Evolutionary conservation across 2,329 filamentous ascomycete genomes (phyloP).

Genomic region (Colletotrichum sidae): DNA sequence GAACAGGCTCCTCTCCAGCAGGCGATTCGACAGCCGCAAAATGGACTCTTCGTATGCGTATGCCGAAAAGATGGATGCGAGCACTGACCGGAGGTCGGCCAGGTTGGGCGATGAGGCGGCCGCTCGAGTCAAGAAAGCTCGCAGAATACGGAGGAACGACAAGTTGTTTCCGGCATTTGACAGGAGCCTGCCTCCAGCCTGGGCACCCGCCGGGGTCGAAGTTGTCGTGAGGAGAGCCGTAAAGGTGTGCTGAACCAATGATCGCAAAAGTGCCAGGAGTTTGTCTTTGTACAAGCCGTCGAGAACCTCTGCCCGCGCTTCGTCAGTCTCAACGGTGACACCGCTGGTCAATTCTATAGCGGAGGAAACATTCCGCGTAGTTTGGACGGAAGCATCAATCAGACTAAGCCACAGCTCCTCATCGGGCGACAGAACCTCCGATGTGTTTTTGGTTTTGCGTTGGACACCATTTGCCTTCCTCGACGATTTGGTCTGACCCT

Average conservation of each 20-base stretch:
- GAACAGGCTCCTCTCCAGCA: slow-evolving; percentile 91
- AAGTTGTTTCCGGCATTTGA: slow-evolving; percentile 65
- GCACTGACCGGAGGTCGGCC: slow-evolving; percentile 85
- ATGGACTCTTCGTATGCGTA: slow-evolving; percentile 97
- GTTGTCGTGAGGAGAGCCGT: slow-evolving; percentile 85
- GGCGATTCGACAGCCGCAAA: slow-evolving; percentile 83
- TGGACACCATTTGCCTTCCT: slow-evolving; percentile 56
- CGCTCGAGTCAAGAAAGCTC: slow-evolving; percentile 87
- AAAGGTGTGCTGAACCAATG: slow-evolving; percentile 89
- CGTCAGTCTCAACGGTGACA: slow-evolving; percentile 38
- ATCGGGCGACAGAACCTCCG: slow-evolving; percentile 61
- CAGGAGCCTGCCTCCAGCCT: slow-evolving; percentile 48
- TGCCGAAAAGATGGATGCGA: slow-evolving; percentile 91
- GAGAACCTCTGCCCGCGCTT: slow-evolving; percentile 39
- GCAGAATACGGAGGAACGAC: slow-evolving; percentile 88
- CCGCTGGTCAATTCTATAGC: slow-evolving; percentile 55
- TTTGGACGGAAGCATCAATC: slow-evolving; percentile 70
- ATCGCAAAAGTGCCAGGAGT: slow-evolving; percentile 76
- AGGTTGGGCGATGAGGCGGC: slow-evolving; percentile 86
- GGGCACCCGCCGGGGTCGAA: slow-evolving; percentile 59
- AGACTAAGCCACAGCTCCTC: slow-evolving; percentile 71
- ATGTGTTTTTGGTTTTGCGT: slow-evolving; percentile 61
- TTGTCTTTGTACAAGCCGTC: slow-evolving; percentile 65
- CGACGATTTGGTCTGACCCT: slow-evolving; percentile 79
- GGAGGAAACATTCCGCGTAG: slow-evolving; percentile 73